A percentile compares a stretch with the other conserved stretches of the same genome.
Conservation (phyloP, 768 basidiomycete genomes). For the Serendipita sp. region DNA sequence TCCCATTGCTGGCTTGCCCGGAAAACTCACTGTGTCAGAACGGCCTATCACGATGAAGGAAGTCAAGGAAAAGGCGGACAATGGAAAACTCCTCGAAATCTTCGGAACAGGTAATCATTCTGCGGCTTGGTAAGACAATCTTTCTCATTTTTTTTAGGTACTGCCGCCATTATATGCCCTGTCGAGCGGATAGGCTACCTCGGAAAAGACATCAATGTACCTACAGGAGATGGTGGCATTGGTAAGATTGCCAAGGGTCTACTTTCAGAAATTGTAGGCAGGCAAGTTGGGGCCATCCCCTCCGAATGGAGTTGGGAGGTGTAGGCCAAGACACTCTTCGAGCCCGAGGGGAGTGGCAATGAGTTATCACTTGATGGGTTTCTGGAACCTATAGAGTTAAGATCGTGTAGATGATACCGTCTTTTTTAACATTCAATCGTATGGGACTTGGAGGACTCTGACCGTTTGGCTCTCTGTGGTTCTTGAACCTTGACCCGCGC, state of each 20-base stretch:
- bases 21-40: constrained; percentile 44
- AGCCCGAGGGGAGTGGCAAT: not conserved
- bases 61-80: constrained; percentile 32
- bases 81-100: constrained; percentile 31
- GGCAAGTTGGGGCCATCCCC: constrained; percentile 60
- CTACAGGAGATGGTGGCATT: constrained; percentile 55
- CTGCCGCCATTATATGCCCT: constrained; percentile 37
- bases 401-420: not conserved
- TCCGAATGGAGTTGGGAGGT: constrained; percentile 67
- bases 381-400: not conserved
- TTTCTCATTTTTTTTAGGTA: constrained; percentile 19
- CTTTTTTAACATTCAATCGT: too few species aligned
- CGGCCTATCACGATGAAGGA: constrained; percentile 63
- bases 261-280: constrained; percentile 34
- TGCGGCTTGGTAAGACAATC: not conserved
- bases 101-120: constrained; percentile 27
- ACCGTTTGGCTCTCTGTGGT: not conserved
- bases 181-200: constrained; percentile 43
- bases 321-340: constrained; percentile 10
- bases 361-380: not conserved
- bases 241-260: constrained; percentile 43
- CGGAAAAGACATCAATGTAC: constrained; percentile 36
- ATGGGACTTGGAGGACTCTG: not conserved
- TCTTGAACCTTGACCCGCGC: not conserved
- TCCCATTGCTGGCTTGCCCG: constrained; percentile 34